These are phyloP conservation scores for Acer negundo DNA, from an alignment of 345 rosid genomes.

Conservation along the genomic window DNA sequence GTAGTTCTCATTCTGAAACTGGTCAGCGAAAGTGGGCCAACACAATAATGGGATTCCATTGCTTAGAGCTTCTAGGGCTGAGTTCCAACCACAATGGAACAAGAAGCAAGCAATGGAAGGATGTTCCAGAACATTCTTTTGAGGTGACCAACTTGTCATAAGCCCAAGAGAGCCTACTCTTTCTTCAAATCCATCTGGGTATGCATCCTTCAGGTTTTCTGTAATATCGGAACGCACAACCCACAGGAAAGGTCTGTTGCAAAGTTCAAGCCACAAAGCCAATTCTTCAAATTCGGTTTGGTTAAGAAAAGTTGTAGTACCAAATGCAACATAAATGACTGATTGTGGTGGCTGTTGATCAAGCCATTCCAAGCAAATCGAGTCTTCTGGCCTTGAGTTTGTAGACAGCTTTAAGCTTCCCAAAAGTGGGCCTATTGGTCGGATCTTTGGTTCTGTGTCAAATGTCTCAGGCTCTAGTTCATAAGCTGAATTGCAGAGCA, in stretches of 20 bases:
- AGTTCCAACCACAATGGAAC: slow-evolving; percentile 10
- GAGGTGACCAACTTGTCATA: slow-evolving; percentile 6
- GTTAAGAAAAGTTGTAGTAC: neutral
- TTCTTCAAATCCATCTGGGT: neutral
- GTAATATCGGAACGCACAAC: neutral
- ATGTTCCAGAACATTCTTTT: neutral
- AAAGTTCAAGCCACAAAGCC: slow-evolving; percentile 9
- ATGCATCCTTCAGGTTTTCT: neutral
- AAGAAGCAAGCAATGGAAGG: slow-evolving; percentile 13
- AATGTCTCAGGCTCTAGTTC: slow-evolving; percentile 8
- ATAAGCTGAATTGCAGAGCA: slow-evolving; percentile 10
- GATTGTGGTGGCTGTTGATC: slow-evolving; percentile 6
- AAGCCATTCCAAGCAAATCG: slow-evolving; percentile 10
- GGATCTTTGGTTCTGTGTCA: neutral
- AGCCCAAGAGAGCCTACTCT: neutral
- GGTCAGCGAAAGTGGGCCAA: slow-evolving; percentile 6
- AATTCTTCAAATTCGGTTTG: neutral
- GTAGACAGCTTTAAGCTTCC: neutral
- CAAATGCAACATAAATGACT: slow-evolving; percentile 7
- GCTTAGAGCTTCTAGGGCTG: slow-evolving; percentile 5
- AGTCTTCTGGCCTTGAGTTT: neutral
- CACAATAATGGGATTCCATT: slow-evolving; percentile 6
- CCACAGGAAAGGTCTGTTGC: slow-evolving; percentile 9
- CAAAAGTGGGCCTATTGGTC: slow-evolving; percentile 12
- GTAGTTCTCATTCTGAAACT: neutral